These are phyloP conservation scores for Fusarium nygamai DNA, from an alignment of 2,329 filamentous ascomycete species.

Conservation along the genomic window DNA sequence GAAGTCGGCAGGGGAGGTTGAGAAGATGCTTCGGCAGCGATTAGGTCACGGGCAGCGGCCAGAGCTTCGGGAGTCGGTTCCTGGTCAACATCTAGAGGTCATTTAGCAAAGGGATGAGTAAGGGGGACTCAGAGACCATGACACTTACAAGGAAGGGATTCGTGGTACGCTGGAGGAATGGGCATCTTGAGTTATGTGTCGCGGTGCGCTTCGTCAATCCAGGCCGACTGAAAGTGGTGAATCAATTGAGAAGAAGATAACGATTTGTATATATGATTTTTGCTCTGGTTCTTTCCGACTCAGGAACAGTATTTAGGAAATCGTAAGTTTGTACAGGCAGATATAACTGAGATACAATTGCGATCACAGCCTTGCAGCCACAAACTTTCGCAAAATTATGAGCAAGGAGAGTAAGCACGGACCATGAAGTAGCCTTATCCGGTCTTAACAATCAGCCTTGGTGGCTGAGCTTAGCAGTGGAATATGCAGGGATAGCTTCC, in stretches of 20 bases:
- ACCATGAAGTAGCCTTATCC: conserved; percentile 24
- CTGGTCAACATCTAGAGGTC: conserved; percentile 77
- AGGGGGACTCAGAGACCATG: not conserved
- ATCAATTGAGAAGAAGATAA: not conserved
- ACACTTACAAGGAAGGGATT: conserved; percentile 80
- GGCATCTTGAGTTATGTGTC: conserved; percentile 38
- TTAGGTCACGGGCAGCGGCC: conserved; percentile 73
- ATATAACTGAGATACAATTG: not conserved
- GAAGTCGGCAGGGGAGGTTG: conserved; percentile 61
- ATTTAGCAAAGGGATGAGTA: conserved; percentile 23
- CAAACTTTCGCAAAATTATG: conserved; percentile 11
- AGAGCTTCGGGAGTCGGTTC: conserved; percentile 72
- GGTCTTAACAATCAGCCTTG: conserved; percentile 25
- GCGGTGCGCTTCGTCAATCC: not conserved
- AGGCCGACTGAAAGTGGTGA: too few relatives aligned
- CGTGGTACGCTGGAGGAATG: conserved; percentile 64
- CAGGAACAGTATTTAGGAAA: not conserved
- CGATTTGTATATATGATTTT: too few relatives aligned
- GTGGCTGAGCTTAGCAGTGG: conserved; percentile 10
- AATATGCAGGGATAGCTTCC: not conserved
- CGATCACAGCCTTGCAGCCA: conserved; percentile 13
- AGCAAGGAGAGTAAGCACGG: conserved; percentile 13
- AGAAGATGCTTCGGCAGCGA: conserved; percentile 70
- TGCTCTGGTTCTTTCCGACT: not conserved
- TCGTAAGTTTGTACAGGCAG: not conserved